These are phyloP conservation scores for Fragaria ananassa DNA, from an alignment of 306 rosid species.

Conservation along the genomic window DNA sequence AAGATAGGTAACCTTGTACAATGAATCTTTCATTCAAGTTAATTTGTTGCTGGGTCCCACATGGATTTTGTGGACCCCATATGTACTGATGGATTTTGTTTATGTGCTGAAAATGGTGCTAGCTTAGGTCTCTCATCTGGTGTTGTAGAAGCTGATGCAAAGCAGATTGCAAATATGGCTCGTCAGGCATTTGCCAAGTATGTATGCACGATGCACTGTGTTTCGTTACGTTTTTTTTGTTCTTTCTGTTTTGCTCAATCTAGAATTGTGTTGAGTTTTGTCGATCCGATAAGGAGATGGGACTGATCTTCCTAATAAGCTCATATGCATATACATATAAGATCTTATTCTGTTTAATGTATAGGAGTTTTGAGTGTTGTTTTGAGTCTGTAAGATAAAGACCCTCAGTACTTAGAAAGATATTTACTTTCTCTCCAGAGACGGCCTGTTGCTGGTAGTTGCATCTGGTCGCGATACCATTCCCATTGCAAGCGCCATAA, in stretches of 20 bases:
- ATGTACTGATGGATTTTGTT: background rate
- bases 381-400: background rate
- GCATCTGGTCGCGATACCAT: slow-evolving; percentile 90
- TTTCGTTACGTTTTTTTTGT: background rate
- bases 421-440: slow-evolving; percentile 38
- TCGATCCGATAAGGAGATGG: background rate
- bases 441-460: slow-evolving; percentile 79
- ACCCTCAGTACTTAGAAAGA: background rate
- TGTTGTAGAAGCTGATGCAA: slow-evolving; percentile 79
- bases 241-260: background rate
- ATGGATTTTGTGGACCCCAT: background rate
- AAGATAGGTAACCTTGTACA: slow-evolving; percentile 39
- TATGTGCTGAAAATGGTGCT: slow-evolving; percentile 21
- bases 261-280: background rate
- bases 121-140: slow-evolving; percentile 47
- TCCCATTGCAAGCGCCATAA: slow-evolving; percentile 72
- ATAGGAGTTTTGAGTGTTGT: background rate
- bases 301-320: background rate
- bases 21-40: background rate
- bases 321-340: background rate
- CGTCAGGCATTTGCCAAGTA: slow-evolving; percentile 62
- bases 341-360: background rate
- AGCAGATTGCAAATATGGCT: slow-evolving; percentile 62
- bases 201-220: slow-evolving; percentile 7
- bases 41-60: background rate